These are phyloP conservation scores for Fusarium caatingaense DNA, from an alignment of 2,329 filamentous ascomycete genomes.

Conservation along the genomic window DNA sequence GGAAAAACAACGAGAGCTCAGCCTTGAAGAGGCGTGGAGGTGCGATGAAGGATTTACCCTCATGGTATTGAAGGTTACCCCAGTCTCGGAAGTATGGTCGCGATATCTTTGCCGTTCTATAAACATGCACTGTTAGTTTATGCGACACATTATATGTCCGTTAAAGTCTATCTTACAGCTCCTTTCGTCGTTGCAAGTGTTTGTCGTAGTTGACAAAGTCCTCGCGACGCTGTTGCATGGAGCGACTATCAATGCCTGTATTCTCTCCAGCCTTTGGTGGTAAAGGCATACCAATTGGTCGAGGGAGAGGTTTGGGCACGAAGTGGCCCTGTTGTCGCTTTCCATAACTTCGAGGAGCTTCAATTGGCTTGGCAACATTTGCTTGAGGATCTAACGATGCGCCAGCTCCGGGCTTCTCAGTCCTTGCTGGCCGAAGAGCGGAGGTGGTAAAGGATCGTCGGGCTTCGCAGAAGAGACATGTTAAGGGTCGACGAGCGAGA, in stretches of 20 bases:
- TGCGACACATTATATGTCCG: not conserved
- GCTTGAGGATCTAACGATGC: constrained; percentile 53
- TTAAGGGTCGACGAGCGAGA: constrained; percentile 50
- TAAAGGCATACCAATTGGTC: constrained; percentile 83
- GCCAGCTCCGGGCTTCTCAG: constrained; percentile 52
- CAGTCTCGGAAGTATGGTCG: constrained; percentile 97
- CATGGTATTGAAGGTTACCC: constrained; percentile 82
- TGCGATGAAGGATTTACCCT: constrained; percentile 92
- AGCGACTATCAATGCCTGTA: constrained; percentile 77
- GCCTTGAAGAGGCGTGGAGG: constrained; percentile 86
- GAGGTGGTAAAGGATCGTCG: constrained; percentile 61
- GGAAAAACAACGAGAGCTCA: constrained; percentile 89
- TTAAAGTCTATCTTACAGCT: constrained; percentile 67
- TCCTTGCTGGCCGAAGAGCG: constrained; percentile 47
- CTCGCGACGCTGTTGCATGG: constrained; percentile 74
- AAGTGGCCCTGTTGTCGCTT: constrained; percentile 64
- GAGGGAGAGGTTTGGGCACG: constrained; percentile 68
- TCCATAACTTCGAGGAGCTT: constrained; percentile 71
- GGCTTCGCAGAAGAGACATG: constrained; percentile 65
- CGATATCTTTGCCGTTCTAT: constrained; percentile 77
- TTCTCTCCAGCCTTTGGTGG: constrained; percentile 85
- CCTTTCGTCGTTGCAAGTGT: constrained; percentile 79
- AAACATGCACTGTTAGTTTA: constrained; percentile 8
- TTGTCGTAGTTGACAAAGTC: constrained; percentile 89
- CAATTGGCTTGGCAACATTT: constrained; percentile 60